Conservation (phyloP, 129 eudicot genomes). For the Flaveria brownii region DNA sequence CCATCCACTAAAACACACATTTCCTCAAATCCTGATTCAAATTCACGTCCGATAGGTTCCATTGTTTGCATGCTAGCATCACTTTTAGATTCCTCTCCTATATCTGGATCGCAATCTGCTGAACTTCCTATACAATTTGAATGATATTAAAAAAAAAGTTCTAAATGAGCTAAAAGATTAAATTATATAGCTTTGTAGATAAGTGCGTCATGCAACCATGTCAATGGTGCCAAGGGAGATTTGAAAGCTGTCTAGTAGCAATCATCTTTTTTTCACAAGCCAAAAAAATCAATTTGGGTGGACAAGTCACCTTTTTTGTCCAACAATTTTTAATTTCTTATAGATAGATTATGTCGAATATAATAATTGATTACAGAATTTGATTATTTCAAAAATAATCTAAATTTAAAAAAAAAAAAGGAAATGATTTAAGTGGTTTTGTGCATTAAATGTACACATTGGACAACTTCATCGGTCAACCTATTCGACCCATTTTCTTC, state of each 20-base stretch:
- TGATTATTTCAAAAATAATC: not conserved
- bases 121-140: constrained; percentile 32
- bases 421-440: not conserved
- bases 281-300: not conserved
- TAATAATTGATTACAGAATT: not conserved
- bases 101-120: constrained; percentile 36
- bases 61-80: constrained; percentile 20
- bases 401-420: not conserved
- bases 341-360: not conserved
- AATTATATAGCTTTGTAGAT: not conserved
- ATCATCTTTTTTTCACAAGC: not conserved
- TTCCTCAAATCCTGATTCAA: constrained; percentile 46
- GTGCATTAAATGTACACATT: not conserved
- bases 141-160: not conserved
- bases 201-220: not conserved
- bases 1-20: constrained; percentile 66
- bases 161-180: not conserved
- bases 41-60: constrained; percentile 28
- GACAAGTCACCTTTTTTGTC: not conserved
- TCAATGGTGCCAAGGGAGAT: not conserved
- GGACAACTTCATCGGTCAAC: not conserved
- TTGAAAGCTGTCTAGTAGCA: not conserved
- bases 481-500: not conserved
- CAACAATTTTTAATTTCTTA: not conserved
- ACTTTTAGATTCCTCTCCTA: constrained; percentile 18